These are phyloP conservation scores for Jackrogersella minutella DNA, from an alignment of 495 filamentous ascomycete species.

Conservation along the genomic window DNA sequence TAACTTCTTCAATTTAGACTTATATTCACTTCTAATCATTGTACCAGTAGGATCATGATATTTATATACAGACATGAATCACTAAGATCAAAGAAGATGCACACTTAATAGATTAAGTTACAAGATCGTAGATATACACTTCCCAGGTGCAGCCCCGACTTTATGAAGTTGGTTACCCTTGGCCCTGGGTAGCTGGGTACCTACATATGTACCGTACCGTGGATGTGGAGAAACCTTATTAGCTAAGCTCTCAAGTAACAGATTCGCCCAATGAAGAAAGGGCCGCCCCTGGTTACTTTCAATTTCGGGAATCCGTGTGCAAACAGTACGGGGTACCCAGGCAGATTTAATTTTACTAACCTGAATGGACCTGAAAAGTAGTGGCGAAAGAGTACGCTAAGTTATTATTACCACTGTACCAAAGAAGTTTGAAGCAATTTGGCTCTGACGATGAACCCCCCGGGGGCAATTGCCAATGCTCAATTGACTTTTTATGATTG, in stretches of 20 bases:
- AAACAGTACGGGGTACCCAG: slow-evolving; percentile 11
- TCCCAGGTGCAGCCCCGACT: too few species aligned
- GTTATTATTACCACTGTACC: slow-evolving; percentile 19
- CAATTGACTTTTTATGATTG: slow-evolving; percentile 16
- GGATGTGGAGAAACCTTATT: slow-evolving; percentile 9
- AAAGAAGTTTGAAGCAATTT: slow-evolving; percentile 23
- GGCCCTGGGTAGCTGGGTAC: neutral
- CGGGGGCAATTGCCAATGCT: slow-evolving; percentile 19
- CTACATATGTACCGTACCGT: neutral
- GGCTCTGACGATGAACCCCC: slow-evolving; percentile 25
- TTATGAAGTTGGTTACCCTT: neutral
- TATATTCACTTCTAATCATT: neutral
- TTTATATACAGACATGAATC: too few species aligned
- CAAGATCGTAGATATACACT: too few species aligned
- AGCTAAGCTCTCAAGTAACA: slow-evolving; percentile 11
- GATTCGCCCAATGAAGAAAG: slow-evolving; percentile 16
- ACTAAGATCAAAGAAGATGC: too few species aligned
- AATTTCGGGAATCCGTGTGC: slow-evolving; percentile 29
- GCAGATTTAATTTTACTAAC: slow-evolving; percentile 8
- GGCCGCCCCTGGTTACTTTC: slow-evolving; percentile 19
- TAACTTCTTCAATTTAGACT: too few species aligned
- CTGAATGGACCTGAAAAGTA: too few species aligned
- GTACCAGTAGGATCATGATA: neutral
- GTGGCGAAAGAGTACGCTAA: slow-evolving; percentile 3
- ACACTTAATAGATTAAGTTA: too few species aligned